Percentiles rank a stretch among this genome's conserved stretches.
Conservation (phyloP, 495 filamentous ascomycete species). For the Rostrohypoxylon terebratum region DNA sequence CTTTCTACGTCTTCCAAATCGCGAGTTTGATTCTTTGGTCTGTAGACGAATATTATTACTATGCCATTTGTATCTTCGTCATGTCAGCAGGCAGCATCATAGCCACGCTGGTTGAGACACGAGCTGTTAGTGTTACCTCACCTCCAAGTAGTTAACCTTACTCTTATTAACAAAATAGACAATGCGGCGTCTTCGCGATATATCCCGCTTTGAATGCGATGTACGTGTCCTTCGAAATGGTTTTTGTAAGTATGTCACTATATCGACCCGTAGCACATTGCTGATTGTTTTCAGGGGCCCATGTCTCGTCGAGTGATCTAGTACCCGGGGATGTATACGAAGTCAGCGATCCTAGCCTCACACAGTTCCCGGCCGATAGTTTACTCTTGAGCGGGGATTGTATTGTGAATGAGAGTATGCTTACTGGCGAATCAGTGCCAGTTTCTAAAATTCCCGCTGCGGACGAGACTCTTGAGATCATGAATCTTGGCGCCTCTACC, state of each 20-base stretch:
- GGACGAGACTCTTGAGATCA: conserved; percentile 77
- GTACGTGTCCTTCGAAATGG: conserved; percentile 92
- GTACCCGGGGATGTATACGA: conserved; percentile 98
- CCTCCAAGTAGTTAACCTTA: conserved; percentile 3
- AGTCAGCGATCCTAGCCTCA: conserved; percentile 92
- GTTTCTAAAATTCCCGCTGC: conserved; percentile 91
- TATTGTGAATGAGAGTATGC: conserved; percentile 99
- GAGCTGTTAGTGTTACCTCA: conserved; percentile 67
- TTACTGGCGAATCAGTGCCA: conserved; percentile 97
- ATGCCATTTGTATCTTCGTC: conserved; percentile 93
- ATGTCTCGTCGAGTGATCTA: conserved; percentile 85
- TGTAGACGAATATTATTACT: conserved; percentile 95
- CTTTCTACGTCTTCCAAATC: conserved; percentile 98
- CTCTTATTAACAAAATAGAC: conserved; percentile 65
- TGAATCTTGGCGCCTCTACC: conserved; percentile 81
- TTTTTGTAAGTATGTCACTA: conserved; percentile 75
- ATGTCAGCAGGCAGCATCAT: conserved; percentile 94
- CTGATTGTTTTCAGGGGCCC: conserved; percentile 73
- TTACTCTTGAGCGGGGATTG: conserved; percentile 92
- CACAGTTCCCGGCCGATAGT: conserved; percentile 94
- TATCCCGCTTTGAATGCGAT: conserved; percentile 94
- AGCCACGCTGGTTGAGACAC: conserved; percentile 89
- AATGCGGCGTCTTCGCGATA: conserved; percentile 89
- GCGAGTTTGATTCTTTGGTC: conserved; percentile 96
- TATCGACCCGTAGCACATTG: conserved; percentile 11